phyloP scores from a whole-genome alignment of 495 filamentous ascomycete species.

The Niebla homalea region DNA sequence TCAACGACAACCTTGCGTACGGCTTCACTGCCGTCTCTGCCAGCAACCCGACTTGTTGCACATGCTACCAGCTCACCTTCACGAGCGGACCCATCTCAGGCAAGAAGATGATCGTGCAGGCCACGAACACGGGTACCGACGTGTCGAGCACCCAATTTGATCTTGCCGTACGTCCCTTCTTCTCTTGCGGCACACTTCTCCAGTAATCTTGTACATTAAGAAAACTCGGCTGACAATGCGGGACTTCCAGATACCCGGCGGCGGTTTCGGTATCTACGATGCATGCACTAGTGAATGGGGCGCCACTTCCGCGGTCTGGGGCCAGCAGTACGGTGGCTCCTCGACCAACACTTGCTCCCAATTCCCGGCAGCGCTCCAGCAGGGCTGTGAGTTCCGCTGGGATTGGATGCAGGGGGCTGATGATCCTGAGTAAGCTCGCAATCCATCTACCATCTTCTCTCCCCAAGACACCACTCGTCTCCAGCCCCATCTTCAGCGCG shows the following conservation, averaged over 20 bases:
- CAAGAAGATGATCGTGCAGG: constrained; percentile 56
- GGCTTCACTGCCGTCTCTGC: constrained; percentile 51
- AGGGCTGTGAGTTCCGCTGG: constrained; percentile 56
- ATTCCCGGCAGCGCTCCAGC: constrained; percentile 43
- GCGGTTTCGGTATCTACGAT: constrained; percentile 52
- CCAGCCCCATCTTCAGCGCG: background rate
- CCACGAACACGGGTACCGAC: constrained; percentile 52
- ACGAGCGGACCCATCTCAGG: constrained; percentile 40
- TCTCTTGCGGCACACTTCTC: background rate
- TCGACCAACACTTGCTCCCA: constrained; percentile 35
- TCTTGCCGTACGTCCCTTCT: constrained; percentile 32
- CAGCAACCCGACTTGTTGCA: constrained; percentile 43
- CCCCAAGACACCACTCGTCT: background rate
- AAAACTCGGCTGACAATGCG: background rate
- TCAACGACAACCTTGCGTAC: constrained; percentile 41
- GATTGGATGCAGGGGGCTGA: constrained; percentile 52
- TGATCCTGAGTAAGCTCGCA: constrained; percentile 33
- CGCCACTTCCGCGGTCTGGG: constrained; percentile 43
- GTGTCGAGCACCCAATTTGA: constrained; percentile 48
- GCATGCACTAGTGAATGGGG: constrained; percentile 49
- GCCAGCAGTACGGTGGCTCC: constrained; percentile 49
- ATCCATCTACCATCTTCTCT: background rate
- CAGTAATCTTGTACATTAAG: constrained; percentile 5
- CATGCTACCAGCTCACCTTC: constrained; percentile 56
- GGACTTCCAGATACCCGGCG: constrained; percentile 42